Base-by-base conservation (phyloP, 2,329 filamentous ascomycete species). In the Colletotrichum abscissum region DNA sequence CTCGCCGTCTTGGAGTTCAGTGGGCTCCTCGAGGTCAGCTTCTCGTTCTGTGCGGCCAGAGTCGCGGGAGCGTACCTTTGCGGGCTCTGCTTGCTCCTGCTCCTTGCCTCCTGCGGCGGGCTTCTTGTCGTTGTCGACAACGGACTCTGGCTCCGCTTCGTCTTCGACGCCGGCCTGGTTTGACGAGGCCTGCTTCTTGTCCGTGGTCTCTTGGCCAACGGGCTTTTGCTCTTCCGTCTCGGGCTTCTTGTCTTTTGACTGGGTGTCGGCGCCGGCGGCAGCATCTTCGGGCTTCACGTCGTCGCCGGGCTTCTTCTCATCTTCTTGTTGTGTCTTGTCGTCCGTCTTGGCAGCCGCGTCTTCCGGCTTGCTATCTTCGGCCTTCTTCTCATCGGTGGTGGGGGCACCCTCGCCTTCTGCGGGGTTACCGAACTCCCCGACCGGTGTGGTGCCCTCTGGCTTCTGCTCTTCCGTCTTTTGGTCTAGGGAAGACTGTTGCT, bases 151-250 rank as follows among this genome's bases (percentile, higher is more conserved):
- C 58, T 75, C 70, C 38, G 75, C 67, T 58, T 78, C 63, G 68
- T 75, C 74, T 38, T 78, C 78, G 33, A 77, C 78, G 24, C 73
- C 38, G 63, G 63, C 33, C 22, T 76, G 63, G 76, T 57, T 42
- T 24, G 42, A 2, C 9, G 63, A 49, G 2, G 55, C 77, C 38
- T 77, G 72, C 60, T 78, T 76, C 28, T 78, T 65, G 42, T 77
- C 63, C 56, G 78, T 49, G 42, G 42, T 75, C 63, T 78, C 76
- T 33, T 79, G 67, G n/a, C 73, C 67, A 0, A 35, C 33, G 30
- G 63, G 49, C 33, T 73, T 57, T 14, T 74, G 72, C 58, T 77
- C 78, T 67, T 73, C 74, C 3, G 63, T 14, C 30, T 76, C 67
- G 16, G 76, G 64, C 58, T 77, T 67, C 69, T 76, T 63, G 52